Conservation (phyloP, 139 green algal genomes). For the Chlorella sp. region DNA sequence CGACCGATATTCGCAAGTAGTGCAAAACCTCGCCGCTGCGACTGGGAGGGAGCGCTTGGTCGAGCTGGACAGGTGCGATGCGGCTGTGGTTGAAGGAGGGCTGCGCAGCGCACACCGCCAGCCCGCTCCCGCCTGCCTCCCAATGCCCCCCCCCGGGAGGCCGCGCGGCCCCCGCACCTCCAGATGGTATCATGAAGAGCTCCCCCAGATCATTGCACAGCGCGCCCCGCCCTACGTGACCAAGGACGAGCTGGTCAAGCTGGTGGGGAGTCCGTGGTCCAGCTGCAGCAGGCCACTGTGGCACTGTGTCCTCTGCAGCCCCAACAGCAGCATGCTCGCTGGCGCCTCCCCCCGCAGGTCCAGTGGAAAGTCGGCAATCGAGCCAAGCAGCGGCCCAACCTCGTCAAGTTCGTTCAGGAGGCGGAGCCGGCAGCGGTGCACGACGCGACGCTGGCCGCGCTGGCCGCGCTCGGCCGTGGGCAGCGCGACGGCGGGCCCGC, state of each 20-base stretch:
- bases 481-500: too few relatives aligned
- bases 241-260: constrained; percentile 25
- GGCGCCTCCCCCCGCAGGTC: constrained; percentile 38
- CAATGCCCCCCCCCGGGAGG: too few relatives aligned
- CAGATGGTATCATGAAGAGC: constrained; percentile 43
- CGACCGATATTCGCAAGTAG: background rate
- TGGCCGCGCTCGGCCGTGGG: constrained; percentile 63
- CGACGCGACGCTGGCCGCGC: constrained; percentile 32
- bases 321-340: background rate
- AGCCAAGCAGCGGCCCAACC: constrained; percentile 62
- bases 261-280: constrained; percentile 14
- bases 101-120: too few relatives aligned
- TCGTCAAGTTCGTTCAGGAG: constrained; percentile 56
- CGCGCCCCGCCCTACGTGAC: background rate
- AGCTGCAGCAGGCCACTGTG: background rate
- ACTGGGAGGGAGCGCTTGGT: background rate
- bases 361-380: constrained; percentile 76
- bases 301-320: background rate
- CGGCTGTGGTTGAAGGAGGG: too few relatives aligned
- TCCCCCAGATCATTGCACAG: constrained; percentile 15
- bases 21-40: too few relatives aligned
- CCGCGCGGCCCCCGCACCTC: too few relatives aligned
- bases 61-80: background rate
- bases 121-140: too few relatives aligned
- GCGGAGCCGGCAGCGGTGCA: constrained; percentile 18